Percentiles rank a stretch among this genome's conserved stretches.
Conservation (phyloP, 2,329 filamentous ascomycete genomes). For the Fusarium citri region DNA sequence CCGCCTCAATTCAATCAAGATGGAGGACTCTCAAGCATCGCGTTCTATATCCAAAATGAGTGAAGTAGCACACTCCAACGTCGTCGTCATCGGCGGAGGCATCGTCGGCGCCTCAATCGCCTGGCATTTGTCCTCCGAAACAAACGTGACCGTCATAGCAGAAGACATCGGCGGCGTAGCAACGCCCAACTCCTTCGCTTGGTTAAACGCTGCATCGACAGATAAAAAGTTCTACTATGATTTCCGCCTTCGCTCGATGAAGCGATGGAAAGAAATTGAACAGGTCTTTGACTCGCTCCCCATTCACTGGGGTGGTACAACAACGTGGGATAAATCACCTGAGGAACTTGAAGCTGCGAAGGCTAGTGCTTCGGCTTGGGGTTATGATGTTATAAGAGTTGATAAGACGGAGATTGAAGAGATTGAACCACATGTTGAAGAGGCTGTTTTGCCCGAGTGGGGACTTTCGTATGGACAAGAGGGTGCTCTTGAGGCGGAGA, state of each 20-base stretch:
- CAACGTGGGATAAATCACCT: conserved; percentile 25
- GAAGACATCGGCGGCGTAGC: conserved; percentile 30
- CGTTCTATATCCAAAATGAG: neutral
- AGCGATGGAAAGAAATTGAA: conserved; percentile 27
- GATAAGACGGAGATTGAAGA: neutral
- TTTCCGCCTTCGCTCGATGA: conserved; percentile 27
- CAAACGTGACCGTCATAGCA: conserved; percentile 28
- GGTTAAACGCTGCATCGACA: conserved; percentile 29
- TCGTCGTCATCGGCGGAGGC: conserved; percentile 32
- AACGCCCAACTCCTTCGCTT: conserved; percentile 27
- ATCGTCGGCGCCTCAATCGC: conserved; percentile 35
- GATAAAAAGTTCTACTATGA: conserved; percentile 30
- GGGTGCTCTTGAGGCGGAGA: conserved; percentile 30
- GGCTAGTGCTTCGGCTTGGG: conserved; percentile 21
- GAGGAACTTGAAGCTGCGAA: conserved; percentile 5
- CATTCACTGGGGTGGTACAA: conserved; percentile 28
- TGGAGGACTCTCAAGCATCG: neutral
- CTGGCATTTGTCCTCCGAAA: conserved; percentile 30
- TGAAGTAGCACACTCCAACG: conserved; percentile 4
- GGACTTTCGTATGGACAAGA: conserved; percentile 15
- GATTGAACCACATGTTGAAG: conserved; percentile 12
- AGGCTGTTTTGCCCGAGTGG: conserved; percentile 19
- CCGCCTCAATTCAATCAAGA: neutral
- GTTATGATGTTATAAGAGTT: conserved; percentile 7
- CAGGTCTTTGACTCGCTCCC: conserved; percentile 7